Conservation (phyloP, 176 grass and related monocot genomes). For the Secale cereale region DNA sequence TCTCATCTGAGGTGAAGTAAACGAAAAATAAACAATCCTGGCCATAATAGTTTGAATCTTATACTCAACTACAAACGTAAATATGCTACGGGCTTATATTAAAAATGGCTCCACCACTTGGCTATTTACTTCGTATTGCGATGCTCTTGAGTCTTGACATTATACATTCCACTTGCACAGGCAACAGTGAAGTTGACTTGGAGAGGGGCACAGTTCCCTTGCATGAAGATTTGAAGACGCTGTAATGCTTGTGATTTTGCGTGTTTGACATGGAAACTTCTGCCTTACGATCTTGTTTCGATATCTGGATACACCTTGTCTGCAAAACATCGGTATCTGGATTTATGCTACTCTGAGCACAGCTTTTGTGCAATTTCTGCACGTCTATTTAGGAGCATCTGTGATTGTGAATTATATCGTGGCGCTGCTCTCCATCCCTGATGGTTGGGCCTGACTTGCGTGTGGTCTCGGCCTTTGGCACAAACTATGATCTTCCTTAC, state of each 20-base stretch:
- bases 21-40: neutral
- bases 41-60: neutral
- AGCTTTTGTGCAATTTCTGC: neutral
- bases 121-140: neutral
- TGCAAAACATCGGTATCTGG: neutral
- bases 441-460: neutral
- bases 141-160: neutral
- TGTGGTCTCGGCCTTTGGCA: neutral
- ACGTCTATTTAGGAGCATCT: neutral
- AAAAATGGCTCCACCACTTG: neutral
- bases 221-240: neutral
- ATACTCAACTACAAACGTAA: neutral
- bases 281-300: neutral
- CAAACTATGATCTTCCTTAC: neutral
- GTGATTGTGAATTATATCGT: neutral
- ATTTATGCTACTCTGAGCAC: neutral
- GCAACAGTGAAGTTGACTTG: constrained; percentile 4
- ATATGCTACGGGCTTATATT: neutral
- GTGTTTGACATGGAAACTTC: neutral
- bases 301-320: neutral
- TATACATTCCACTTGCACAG: constrained; percentile 3
- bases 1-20: neutral
- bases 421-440: no score
- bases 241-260: neutral
- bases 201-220: neutral